These are phyloP conservation scores for Chaetomium sp. DNA, from an alignment of 2,329 filamentous ascomycete species.

Conservation along the genomic window DNA sequence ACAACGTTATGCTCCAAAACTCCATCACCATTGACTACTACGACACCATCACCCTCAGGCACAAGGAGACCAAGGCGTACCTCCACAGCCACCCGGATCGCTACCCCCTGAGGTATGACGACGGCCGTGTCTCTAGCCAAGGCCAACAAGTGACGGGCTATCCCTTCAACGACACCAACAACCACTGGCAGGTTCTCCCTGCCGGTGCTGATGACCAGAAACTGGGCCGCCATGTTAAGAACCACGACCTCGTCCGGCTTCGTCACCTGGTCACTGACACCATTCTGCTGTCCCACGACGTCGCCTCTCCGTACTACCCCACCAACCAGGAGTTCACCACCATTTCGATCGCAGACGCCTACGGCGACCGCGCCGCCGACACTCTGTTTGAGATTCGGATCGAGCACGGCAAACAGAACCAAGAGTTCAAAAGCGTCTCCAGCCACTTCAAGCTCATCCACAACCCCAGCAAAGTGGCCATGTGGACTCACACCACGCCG, in stretches of 20 bases:
- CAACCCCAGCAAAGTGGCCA: conserved; percentile 90
- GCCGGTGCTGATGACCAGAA: conserved; percentile 60
- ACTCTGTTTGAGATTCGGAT: conserved; percentile 92
- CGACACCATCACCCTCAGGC: conserved; percentile 81
- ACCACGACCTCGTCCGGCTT: conserved; percentile 84
- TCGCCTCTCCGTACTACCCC: conserved; percentile 92
- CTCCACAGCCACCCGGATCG: conserved; percentile 88
- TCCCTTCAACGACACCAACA: conserved; percentile 98
- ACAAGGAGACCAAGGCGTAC: conserved; percentile 97
- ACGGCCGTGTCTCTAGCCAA: conserved; percentile 95
- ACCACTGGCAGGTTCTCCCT: conserved; percentile 93
- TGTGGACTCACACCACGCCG: conserved; percentile 97
- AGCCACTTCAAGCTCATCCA: conserved; percentile 97
- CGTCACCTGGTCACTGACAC: conserved; percentile 85
- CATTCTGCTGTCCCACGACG: conserved; percentile 89
- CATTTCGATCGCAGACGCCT: conserved; percentile 69
- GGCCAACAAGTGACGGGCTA: conserved; percentile 98
- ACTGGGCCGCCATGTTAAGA: conserved; percentile 68
- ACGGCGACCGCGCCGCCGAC: conserved; percentile 76
- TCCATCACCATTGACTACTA: conserved; percentile 87
- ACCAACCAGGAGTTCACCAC: conserved; percentile 99
- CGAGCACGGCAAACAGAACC: conserved; percentile 76
- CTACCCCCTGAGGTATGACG: conserved; percentile 94
- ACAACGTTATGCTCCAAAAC: conserved; percentile 90
- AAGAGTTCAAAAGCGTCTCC: conserved; percentile 87